Evolutionary conservation across 2,329 filamentous ascomycete genomes (phyloP), one percentile per base, ranked within the genome.

Genomic region (Pestalotiopsis sp.): DNA sequence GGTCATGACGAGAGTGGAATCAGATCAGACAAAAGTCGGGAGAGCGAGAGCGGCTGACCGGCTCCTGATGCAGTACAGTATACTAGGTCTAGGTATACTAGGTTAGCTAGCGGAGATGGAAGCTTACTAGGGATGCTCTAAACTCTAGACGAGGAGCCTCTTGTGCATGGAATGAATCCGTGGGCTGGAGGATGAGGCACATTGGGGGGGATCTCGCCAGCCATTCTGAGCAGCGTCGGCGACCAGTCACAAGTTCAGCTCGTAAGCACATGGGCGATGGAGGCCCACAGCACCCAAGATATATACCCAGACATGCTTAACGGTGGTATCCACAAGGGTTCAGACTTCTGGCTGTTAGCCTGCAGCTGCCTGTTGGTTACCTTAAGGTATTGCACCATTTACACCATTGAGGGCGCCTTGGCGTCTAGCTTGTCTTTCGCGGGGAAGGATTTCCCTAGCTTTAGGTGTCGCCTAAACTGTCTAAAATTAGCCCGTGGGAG

Each of bases 261-360:
- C 35, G 58, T 39, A 61, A 61, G 58, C 58, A 61, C 58, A 61
- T 61, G 58, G 58, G 58, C 58, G 10, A n/a, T 2, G 17, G 4
- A 3, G 14, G 20, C 44, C 44, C 20, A n/a, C 30, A 52, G 17
- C 14, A 17, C 44, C 20, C 17, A 20, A 9, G 44, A 20, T 17
- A 52, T 52, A 52, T 52, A 52, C 56, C 30, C 56, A 26, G 24
- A 26, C 56, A 26, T 35, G 56, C 22, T 59, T 35, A 26, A 26
- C 20, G 17, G 56, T 24, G 14, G 22, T 13, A 44, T 44, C 61
- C 39, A 64, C 35, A 20, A 48, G n/a, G 40, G 61, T 64, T 39
- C 61, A 64, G 61, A 64, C 61, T 64, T 30, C 35, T 62, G 61
- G 61, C 38, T 24, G 61, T 35, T 39, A 59, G 30, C 30, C 30